Base-by-base conservation (phyloP, 805 yeast genomes). In the Candida tammaniensis region DNA sequence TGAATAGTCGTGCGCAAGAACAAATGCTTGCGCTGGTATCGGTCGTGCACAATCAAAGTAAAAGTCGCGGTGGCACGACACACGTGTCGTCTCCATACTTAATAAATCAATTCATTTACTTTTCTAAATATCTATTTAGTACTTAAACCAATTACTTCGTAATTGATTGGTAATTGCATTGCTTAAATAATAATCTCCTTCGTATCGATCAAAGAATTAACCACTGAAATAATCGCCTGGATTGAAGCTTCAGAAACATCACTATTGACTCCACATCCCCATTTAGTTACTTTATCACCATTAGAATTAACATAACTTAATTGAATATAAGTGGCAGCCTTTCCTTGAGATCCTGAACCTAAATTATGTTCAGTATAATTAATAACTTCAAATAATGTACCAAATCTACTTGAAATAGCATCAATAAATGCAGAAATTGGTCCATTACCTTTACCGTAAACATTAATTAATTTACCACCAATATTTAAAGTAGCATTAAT, bases 301-400 rank as follows among this genome's bases (percentile, higher is more conserved):
- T 68, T 64, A 22, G 69, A 52, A 30, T 63, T 62, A 18, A 62
- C 36, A 29, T 42, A 49, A 25, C 60, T 54, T 57, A 73, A 75
- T 44, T 76, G 82, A 39, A 89, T 79, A 57, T 74, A 82, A 7
- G 89, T 75, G 28, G 86, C 89, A 47, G 89, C 91, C 58, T 78
- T 74, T 35, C 84, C 77, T 43, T 72, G 72, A 15, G 86, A 73
- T 41, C 86, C 88, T 30, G 77, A 64, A 43, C 88, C 88, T 46
- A 82, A 70, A 38, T 84, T 76, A 57, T 82, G 91, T 59, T 82
- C 91, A 17, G 74, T 68, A 59, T 82, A 82, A 54, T 77, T 72
- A 46, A 73, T 72, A 19, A 82, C 84, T 59, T 78, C 84, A 27
- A 82, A 64, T 41, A 66, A 64, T 37, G 69, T 64, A 24, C 74